phyloP scores from a whole-genome alignment of 2,329 filamentous ascomycete species.

The Exophiala bonariae region DNA sequence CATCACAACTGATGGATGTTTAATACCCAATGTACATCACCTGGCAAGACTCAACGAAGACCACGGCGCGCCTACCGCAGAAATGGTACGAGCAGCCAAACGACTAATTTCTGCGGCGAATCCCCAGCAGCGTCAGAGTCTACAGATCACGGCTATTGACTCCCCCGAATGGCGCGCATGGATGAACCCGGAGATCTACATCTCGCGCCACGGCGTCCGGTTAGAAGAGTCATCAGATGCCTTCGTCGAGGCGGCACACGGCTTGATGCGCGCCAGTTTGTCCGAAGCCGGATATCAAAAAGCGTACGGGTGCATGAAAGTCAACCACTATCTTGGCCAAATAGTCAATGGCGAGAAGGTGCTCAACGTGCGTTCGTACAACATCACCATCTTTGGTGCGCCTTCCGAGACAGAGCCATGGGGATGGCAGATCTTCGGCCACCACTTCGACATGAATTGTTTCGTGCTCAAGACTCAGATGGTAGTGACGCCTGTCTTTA shows the following conservation, averaged over 20 bases:
- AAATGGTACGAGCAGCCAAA: background rate
- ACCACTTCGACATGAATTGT: conserved; percentile 11
- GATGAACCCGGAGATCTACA: conserved; percentile 5
- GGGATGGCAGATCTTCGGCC: conserved; percentile 16
- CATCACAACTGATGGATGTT: conserved; percentile 5
- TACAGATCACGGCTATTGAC: background rate
- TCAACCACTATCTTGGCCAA: conserved; percentile 8
- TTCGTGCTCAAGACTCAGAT: conserved; percentile 9
- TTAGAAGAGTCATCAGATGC: conserved; percentile 4
- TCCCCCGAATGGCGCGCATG: conserved; percentile 5
- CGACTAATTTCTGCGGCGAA: background rate
- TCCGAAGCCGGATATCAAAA: conserved; percentile 2
- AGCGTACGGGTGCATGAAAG: conserved; percentile 8
- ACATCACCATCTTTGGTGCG: conserved; percentile 6
- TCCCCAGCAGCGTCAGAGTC: background rate
- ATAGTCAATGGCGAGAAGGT: conserved; percentile 1
- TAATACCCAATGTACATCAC: background rate
- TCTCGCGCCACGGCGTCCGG: conserved; percentile 3
- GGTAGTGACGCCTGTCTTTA: conserved; percentile 14
- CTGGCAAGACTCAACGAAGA: background rate
- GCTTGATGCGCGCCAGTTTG: conserved; percentile 1
- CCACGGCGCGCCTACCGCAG: background rate
- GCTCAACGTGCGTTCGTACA: conserved; percentile 6
- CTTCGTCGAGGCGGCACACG: background rate
- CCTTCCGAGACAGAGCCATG: conserved; percentile 9